Evolutionary conservation across 305 asterid genomes (phyloP).

Genomic region (Petunia hybrid): DNA sequence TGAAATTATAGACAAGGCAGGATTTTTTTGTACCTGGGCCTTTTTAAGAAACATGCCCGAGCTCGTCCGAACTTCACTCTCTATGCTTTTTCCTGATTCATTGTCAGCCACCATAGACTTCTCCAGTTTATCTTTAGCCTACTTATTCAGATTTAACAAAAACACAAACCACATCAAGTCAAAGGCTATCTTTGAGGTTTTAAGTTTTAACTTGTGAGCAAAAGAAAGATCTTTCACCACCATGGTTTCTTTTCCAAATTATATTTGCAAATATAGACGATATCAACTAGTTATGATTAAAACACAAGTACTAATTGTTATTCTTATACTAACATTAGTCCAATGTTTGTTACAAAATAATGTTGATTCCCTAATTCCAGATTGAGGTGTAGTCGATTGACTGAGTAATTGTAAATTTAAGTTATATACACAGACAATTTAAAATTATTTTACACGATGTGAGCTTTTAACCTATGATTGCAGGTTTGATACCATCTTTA

Average conservation of each 20-base stretch:
- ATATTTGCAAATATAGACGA: not conserved
- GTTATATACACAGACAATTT: no score
- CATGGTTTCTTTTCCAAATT: not conserved
- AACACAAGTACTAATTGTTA: not conserved
- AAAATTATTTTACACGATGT: no score
- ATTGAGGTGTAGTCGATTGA: not conserved
- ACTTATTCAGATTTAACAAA: conserved; percentile 43
- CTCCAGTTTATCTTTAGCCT: conserved; percentile 94
- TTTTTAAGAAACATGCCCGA: conserved; percentile 90
- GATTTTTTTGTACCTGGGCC: conserved; percentile 60
- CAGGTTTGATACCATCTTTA: no score
- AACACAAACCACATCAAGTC: not conserved
- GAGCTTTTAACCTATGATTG: no score
- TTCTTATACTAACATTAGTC: not conserved
- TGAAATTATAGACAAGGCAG: not conserved
- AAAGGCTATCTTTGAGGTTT: not conserved
- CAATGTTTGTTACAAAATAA: not conserved
- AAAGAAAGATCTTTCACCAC: not conserved
- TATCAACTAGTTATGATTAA: not conserved
- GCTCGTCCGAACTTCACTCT: conserved; percentile 90
- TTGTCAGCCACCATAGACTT: conserved; percentile 96
- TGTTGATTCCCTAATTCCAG: not conserved
- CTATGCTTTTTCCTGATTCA: conserved; percentile 88
- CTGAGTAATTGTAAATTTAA: not conserved
- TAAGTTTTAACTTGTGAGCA: not conserved